Conservation (phyloP, 83 land plant genomes). For the Larix sibirica region DNA sequence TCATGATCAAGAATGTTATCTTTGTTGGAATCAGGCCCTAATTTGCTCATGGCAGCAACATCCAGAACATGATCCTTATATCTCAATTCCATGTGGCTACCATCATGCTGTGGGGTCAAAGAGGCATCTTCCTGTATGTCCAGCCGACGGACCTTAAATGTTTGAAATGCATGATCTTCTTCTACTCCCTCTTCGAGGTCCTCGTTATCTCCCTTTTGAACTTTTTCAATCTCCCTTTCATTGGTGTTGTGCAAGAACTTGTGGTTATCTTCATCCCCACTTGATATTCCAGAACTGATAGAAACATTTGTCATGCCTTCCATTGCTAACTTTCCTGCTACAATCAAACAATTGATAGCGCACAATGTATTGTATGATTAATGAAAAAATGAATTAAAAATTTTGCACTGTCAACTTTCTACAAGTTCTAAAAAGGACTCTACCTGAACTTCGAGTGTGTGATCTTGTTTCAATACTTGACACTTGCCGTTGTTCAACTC, state of each 20-base stretch:
- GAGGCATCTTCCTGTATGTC: constrained; percentile 24
- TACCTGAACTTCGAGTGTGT: constrained; percentile 14
- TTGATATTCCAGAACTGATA: constrained; percentile 25
- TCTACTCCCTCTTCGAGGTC: constrained; percentile 21
- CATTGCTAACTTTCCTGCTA: constrained; percentile 7
- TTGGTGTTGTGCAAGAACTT: constrained; percentile 11
- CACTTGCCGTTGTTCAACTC: not conserved
- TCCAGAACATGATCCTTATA: constrained; percentile 20
- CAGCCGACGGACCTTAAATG: constrained; percentile 15
- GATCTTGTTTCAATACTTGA: constrained; percentile 5
- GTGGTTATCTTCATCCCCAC: constrained; percentile 24
- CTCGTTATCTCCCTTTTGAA: constrained; percentile 15
- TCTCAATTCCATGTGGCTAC: constrained; percentile 6
- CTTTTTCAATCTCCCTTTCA: constrained; percentile 19
- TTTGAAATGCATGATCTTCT: constrained; percentile 14
- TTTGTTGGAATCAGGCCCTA: constrained; percentile 14
- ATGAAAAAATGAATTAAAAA: constrained; percentile 1
- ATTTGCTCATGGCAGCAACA: constrained; percentile 17
- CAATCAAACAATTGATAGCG: not conserved
- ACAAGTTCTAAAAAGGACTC: not conserved
- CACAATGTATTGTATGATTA: not conserved
- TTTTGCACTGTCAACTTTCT: not conserved
- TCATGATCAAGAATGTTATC: constrained; percentile 17
- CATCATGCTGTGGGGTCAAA: constrained; percentile 18
- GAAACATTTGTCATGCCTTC: constrained; percentile 19